Evolutionary conservation across 805 yeast species (phyloP).

Genomic region (Kuraishia floccosa): DNA sequence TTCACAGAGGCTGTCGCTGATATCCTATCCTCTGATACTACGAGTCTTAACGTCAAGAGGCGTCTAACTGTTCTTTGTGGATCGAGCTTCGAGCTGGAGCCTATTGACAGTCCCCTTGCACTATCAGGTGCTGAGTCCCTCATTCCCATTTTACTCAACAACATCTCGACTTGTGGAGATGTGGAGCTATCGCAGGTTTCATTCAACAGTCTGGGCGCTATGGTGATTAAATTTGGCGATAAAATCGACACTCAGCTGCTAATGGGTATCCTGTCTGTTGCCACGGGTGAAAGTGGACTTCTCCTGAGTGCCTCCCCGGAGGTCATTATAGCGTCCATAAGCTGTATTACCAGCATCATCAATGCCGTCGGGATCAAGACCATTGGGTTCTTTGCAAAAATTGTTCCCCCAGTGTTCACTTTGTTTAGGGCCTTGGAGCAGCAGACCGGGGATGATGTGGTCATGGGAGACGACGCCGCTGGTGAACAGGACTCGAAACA

Average conservation of each 20-base stretch:
- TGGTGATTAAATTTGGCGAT: conserved; percentile 54
- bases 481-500: conserved; percentile 16
- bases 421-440: conserved; percentile 32
- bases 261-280: conserved; percentile 33
- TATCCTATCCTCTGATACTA: conserved; percentile 18
- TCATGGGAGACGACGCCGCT: conserved; percentile 15
- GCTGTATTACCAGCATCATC: conserved; percentile 59
- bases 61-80: conserved; percentile 54
- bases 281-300: conserved; percentile 42
- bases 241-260: conserved; percentile 34
- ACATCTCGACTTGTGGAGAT: conserved; percentile 23
- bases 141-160: conserved; percentile 35
- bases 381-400: conserved; percentile 76
- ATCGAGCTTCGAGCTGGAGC: conserved; percentile 60
- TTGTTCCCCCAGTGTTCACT: conserved; percentile 62
- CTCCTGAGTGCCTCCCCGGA: conserved; percentile 37
- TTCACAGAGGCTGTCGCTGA: conserved; percentile 53
- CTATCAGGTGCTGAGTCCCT: conserved; percentile 39
- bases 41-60: conserved; percentile 39
- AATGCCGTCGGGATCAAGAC: conserved; percentile 75
- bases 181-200: conserved; percentile 54
- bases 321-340: conserved; percentile 60
- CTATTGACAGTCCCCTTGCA: conserved; percentile 35
- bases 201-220: conserved; percentile 51
- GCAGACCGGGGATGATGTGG: conserved; percentile 10